These are phyloP conservation scores for Cocos nucifera DNA, from an alignment of 176 grass and related monocot species.

Conservation along the genomic window DNA sequence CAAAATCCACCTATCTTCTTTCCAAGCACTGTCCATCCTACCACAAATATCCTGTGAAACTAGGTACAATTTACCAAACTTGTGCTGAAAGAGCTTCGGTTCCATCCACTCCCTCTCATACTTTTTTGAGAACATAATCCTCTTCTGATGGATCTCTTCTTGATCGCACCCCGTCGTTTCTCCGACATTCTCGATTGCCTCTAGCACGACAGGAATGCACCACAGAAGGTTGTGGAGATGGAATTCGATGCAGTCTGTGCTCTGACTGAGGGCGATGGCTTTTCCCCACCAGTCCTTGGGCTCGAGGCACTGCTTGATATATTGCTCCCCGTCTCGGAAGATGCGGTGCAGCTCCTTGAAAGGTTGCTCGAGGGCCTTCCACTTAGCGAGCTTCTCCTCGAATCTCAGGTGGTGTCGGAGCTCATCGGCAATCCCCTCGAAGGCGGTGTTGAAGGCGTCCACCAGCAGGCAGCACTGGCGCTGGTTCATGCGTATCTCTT, in stretches of 20 bases:
- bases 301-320: constrained; percentile 58
- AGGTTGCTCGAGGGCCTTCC: constrained; percentile 50
- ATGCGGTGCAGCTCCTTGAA: constrained; percentile 72
- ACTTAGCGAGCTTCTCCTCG: constrained; percentile 74
- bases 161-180: constrained; percentile 45
- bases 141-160: constrained; percentile 36
- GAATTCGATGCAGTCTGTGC: constrained; percentile 67
- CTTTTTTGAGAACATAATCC: constrained; percentile 44
- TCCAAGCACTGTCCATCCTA: constrained; percentile 61
- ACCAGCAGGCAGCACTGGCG: constrained; percentile 76
- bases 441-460: constrained; percentile 48
- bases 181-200: constrained; percentile 53
- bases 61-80: constrained; percentile 43
- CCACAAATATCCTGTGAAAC: constrained; percentile 33
- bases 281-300: constrained; percentile 78
- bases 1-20: constrained; percentile 71
- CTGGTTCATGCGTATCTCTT: constrained; percentile 61
- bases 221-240: constrained; percentile 63
- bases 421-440: constrained; percentile 41
- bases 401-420: constrained; percentile 52
- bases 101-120: constrained; percentile 68
- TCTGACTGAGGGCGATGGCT: constrained; percentile 33
- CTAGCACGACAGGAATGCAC: constrained; percentile 67
- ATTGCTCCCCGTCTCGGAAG: constrained; percentile 65
- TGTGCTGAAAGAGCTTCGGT: constrained; percentile 54